These are phyloP conservation scores for Citrullus mucosospermus DNA, from an alignment of 306 rosid genomes.

Conservation along the genomic window DNA sequence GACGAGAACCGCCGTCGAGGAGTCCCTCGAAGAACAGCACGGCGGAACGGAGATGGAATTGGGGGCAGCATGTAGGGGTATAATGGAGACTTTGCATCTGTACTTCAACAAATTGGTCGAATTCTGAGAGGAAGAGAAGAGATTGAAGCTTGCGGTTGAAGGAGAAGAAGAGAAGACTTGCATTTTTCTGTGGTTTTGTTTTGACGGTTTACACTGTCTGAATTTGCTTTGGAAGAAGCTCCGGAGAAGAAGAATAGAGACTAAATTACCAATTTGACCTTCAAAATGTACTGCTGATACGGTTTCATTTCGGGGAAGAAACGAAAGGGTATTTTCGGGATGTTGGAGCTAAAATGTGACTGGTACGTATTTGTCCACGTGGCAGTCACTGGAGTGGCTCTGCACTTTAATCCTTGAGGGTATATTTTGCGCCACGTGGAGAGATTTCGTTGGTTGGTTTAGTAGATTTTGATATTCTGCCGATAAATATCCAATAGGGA, in stretches of 20 bases:
- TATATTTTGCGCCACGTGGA: neutral
- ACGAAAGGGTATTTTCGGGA: neutral
- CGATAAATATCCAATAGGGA: neutral
- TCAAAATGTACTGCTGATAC: neutral
- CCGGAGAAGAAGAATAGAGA: neutral
- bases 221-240: constrained; percentile 4
- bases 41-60: constrained; percentile 17
- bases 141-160: constrained; percentile 32
- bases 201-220: constrained; percentile 28
- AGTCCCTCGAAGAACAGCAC: constrained; percentile 39
- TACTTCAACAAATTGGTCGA: constrained; percentile 27
- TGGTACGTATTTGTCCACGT: neutral
- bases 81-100: constrained; percentile 29
- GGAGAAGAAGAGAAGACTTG: constrained; percentile 30
- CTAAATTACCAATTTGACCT: neutral
- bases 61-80: constrained; percentile 30
- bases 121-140: constrained; percentile 47
- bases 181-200: constrained; percentile 24
- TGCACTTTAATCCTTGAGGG: neutral
- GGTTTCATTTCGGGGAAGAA: neutral
- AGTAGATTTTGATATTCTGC: neutral
- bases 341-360: neutral
- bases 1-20: constrained; percentile 26
- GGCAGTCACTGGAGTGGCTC: neutral
- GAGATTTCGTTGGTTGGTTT: neutral